Evolutionary conservation across 495 filamentous ascomycete species (phyloP), one percentile per base, ranked within the genome.

Genomic region (Hamigera avellanea): DNA sequence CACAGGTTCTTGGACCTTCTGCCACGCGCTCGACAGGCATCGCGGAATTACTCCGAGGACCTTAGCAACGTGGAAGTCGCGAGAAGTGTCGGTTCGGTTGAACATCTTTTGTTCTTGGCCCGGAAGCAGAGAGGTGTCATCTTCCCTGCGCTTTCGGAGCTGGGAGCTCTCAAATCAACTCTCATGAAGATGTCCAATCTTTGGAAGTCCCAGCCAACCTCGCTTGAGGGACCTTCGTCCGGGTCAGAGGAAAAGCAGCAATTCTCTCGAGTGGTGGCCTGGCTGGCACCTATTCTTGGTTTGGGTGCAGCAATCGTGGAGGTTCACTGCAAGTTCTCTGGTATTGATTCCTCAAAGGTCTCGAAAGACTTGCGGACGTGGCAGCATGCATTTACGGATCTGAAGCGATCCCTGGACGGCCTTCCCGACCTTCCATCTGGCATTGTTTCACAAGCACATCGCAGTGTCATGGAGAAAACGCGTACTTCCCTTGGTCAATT

Each of bases 31-130:
- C 72, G 87, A 44, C 59, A 75, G 27, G 68, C 76, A 14, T 57
- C 69, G 8, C 66, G 71, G 13, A 78, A 81, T 23, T 86, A 87
- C 54, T 87, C 81, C 0, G 81, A 82, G 13, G 93, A 96, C 43
- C 60, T 99, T 14, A 93, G 75, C 43, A 64, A 70, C 33, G 76
- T 79, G 8, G 84, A 95, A 39, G 70, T 91, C 12, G 66, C 71
- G 19, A 70, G 86, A 43, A 86, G 86, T 53, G 66, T 81, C 9
- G 85, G 85, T 0, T 84, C 80, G 33, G 56, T 95, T 25, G 91
- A 99, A 51, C 80, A 87, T 33, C 61, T 96, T 15, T 52, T 95
- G 23, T 66, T 79, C 39, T 56, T 80, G 12, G 52, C 74, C 27
- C 59, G 93, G 26, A 66, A 67, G 16, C 88, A 96, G 56, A 75